phyloP scores from a whole-genome alignment of 2,329 filamentous ascomycete genomes.

The Fusarium vanettenii region DNA sequence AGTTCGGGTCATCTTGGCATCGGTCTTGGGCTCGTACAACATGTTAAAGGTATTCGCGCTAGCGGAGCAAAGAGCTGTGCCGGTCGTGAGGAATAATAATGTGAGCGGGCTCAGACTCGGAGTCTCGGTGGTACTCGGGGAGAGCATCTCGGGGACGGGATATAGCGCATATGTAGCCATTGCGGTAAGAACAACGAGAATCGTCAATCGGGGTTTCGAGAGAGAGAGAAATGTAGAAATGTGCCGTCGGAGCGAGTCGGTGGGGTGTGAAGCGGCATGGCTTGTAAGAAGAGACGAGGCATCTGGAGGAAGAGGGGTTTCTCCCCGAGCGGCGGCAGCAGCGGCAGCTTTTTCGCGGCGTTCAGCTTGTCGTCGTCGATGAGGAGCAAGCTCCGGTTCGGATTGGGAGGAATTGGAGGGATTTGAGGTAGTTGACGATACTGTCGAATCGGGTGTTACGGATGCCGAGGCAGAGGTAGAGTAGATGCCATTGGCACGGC shows the following conservation, averaged over 20 bases:
- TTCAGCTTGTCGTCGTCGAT: slow-evolving; percentile 50
- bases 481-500: slow-evolving; percentile 44
- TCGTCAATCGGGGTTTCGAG: slow-evolving; percentile 93
- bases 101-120: slow-evolving; percentile 92
- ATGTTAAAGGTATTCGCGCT: slow-evolving; percentile 97
- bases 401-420: slow-evolving; percentile 35
- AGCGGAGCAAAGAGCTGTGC: slow-evolving; percentile 89
- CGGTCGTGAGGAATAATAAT: slow-evolving; percentile 88
- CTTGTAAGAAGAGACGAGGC: slow-evolving; percentile 68
- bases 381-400: slow-evolving; percentile 45
- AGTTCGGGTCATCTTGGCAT: slow-evolving; percentile 94
- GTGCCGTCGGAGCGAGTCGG: slow-evolving; percentile 69
- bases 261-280: slow-evolving; percentile 61
- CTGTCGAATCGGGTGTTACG: slow-evolving; percentile 26
- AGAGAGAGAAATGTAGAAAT: slow-evolving; percentile 88
- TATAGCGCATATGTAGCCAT: slow-evolving; percentile 94
- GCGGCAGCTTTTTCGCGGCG: slow-evolving; percentile 39
- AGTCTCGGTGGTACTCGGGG: slow-evolving; percentile 71
- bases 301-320: slow-evolving; percentile 56
- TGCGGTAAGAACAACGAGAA: slow-evolving; percentile 90
- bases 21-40: slow-evolving; percentile 91
- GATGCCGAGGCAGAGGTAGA: slow-evolving; percentile 40
- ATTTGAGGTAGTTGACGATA: slow-evolving; percentile 31
- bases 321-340: slow-evolving; percentile 26
- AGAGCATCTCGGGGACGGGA: slow-evolving; percentile 87